Conservation (phyloP, 495 filamentous ascomycete genomes). For the Oidiodendron maius region DNA sequence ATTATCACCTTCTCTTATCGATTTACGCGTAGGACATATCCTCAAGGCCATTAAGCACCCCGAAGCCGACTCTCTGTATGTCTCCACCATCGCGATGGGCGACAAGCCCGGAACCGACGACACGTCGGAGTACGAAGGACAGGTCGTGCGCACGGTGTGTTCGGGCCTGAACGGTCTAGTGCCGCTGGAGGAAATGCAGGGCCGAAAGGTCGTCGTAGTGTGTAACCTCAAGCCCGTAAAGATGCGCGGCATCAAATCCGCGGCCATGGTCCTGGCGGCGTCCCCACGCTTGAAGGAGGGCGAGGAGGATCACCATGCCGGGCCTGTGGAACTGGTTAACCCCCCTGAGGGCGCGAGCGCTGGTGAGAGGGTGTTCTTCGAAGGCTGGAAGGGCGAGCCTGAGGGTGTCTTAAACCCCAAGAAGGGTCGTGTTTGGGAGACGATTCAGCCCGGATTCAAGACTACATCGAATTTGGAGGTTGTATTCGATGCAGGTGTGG, state of each 20-base stretch:
- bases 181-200: slow-evolving; percentile 92
- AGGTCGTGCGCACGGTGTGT: slow-evolving; percentile 89
- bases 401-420: slow-evolving; percentile 93
- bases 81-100: slow-evolving; percentile 94
- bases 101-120: slow-evolving; percentile 82
- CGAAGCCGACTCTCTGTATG: slow-evolving; percentile 91
- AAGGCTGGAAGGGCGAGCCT: slow-evolving; percentile 90
- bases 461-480: slow-evolving; percentile 77
- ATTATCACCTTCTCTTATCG: slow-evolving; percentile 79
- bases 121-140: slow-evolving; percentile 78
- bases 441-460: slow-evolving; percentile 86
- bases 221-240: slow-evolving; percentile 98
- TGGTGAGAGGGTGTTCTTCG: slow-evolving; percentile 85
- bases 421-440: slow-evolving; percentile 99
- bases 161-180: slow-evolving; percentile 91
- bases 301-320: slow-evolving; percentile 75
- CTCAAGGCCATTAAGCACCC: slow-evolving; percentile 91
- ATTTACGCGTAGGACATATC: slow-evolving; percentile 94
- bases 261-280: slow-evolving; percentile 93
- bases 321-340: slow-evolving; percentile 86
- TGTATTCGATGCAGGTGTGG: slow-evolving; percentile 61
- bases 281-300: slow-evolving; percentile 75
- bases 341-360: slow-evolving; percentile 74
- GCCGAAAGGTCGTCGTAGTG: slow-evolving; percentile 86
- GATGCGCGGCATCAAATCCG: slow-evolving; percentile 95